Conservation (phyloP, 495 filamentous ascomycete species). For the Aspergillus indologenus region DNA sequence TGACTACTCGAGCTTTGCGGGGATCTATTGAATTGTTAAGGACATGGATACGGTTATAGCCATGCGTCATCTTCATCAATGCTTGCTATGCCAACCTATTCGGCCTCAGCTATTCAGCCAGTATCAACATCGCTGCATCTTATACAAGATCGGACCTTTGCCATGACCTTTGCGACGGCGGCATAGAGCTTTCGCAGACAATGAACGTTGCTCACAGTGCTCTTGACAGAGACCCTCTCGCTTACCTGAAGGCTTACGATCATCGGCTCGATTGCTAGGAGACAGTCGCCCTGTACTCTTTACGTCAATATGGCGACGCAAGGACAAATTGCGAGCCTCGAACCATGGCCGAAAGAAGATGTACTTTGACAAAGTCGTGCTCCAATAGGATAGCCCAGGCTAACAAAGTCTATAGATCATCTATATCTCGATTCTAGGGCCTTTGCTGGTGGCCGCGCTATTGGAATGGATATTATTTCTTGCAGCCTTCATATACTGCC, state of each 20-base stretch:
- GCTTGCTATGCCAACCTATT: neutral
- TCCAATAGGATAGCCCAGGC: conserved; percentile 14
- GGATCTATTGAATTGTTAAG: too few species aligned
- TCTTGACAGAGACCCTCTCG: neutral
- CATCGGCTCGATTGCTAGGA: neutral
- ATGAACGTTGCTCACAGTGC: neutral
- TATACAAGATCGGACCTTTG: neutral
- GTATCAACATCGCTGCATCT: neutral
- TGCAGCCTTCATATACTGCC: conserved; percentile 86
- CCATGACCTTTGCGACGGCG: neutral
- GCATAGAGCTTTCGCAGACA: neutral
- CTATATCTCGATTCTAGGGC: conserved; percentile 78
- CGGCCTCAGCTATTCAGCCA: neutral
- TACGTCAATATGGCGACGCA: conserved; percentile 9
- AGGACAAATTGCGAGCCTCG: conserved; percentile 11
- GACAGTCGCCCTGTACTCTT: neutral
- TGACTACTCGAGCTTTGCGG: neutral
- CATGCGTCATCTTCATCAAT: neutral
- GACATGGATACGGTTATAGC: neutral
- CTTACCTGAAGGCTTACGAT: neutral
- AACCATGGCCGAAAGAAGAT: conserved; percentile 61
- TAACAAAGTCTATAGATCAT: conserved; percentile 53
- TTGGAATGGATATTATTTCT: conserved; percentile 96
- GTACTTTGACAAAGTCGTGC: conserved; percentile 45
- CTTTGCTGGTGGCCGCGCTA: conserved; percentile 78